These are phyloP conservation scores for Venturia effusa DNA, from an alignment of 2,329 filamentous ascomycete genomes.

Conservation along the genomic window DNA sequence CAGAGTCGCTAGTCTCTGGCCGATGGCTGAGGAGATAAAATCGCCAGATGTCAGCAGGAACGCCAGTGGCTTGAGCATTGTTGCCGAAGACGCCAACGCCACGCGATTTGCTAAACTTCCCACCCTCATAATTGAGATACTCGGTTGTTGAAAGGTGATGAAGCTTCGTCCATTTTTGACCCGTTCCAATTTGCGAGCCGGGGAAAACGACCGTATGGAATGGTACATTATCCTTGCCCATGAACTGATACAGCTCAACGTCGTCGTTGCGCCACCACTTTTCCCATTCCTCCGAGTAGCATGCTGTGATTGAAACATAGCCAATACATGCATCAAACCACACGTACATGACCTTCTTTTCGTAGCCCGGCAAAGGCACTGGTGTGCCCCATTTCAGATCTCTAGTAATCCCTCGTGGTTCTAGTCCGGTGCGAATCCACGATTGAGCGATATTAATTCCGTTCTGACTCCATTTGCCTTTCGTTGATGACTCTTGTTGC, in stretches of 20 bases:
- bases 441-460: constrained; percentile 65
- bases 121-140: constrained; percentile 39
- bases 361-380: constrained; percentile 49
- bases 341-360: constrained; percentile 80
- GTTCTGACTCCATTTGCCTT: constrained; percentile 68
- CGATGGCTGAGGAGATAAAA: constrained; percentile 82
- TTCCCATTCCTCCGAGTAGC: constrained; percentile 82
- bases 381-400: constrained; percentile 83
- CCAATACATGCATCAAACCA: constrained; percentile 91
- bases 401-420: constrained; percentile 79
- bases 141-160: constrained; percentile 84
- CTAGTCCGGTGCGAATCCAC: constrained; percentile 75
- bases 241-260: constrained; percentile 85
- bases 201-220: constrained; percentile 93
- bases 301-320: constrained; percentile 89
- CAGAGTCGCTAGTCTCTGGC: constrained; percentile 75
- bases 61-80: constrained; percentile 75
- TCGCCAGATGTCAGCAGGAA: constrained; percentile 81
- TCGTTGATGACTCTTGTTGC: constrained; percentile 60
- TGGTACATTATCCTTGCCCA: constrained; percentile 83
- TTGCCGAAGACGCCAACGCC: constrained; percentile 87
- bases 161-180: constrained; percentile 79
- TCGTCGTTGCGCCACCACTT: constrained; percentile 90
- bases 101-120: constrained; percentile 88
- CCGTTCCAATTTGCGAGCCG: constrained; percentile 71